These are phyloP conservation scores for Dictyostelium capitatum DNA, from an alignment of 78 protist genomes.

Conservation along the genomic window DNA sequence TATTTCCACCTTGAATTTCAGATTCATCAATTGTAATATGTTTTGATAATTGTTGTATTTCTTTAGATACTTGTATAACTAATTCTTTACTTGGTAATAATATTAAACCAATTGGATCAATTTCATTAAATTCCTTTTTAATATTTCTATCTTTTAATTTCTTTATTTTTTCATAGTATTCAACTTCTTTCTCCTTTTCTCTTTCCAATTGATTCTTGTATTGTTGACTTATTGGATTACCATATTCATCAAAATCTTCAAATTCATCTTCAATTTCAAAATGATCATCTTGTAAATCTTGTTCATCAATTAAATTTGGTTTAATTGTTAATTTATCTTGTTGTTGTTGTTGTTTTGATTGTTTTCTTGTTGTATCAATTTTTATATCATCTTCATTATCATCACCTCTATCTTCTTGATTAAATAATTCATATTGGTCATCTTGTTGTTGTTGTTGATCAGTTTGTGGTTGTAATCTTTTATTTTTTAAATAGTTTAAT, in stretches of 20 bases:
- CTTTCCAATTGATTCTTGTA: not conserved
- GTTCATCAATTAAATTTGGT: not conserved
- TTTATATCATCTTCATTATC: not conserved
- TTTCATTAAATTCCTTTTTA: not conserved
- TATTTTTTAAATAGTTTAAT: conserved; percentile 10
- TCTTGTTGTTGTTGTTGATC: not conserved
- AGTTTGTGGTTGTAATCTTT: not conserved
- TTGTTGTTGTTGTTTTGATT: not conserved
- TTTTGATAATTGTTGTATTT: not conserved
- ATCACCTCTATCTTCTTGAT: conserved; percentile 11
- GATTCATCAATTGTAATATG: not conserved
- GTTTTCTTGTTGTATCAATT: not conserved
- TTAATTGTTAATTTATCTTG: not conserved
- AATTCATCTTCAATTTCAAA: not conserved
- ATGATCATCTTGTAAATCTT: not conserved
- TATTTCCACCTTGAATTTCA: not conserved
- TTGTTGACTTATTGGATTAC: not conserved
- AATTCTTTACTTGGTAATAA: conserved; percentile 69
- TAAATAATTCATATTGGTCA: not conserved
- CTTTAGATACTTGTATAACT: conserved; percentile 32
- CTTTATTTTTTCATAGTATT: not conserved
- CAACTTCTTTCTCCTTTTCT: not conserved
- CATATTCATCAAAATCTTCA: conserved; percentile 18
- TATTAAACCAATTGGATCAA: conserved; percentile 49
- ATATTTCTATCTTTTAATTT: not conserved